A percentile compares a stretch with the other conserved stretches of the same genome.
Conservation (phyloP, 306 rosid species). For the Heteromeles arbutifolia region DNA sequence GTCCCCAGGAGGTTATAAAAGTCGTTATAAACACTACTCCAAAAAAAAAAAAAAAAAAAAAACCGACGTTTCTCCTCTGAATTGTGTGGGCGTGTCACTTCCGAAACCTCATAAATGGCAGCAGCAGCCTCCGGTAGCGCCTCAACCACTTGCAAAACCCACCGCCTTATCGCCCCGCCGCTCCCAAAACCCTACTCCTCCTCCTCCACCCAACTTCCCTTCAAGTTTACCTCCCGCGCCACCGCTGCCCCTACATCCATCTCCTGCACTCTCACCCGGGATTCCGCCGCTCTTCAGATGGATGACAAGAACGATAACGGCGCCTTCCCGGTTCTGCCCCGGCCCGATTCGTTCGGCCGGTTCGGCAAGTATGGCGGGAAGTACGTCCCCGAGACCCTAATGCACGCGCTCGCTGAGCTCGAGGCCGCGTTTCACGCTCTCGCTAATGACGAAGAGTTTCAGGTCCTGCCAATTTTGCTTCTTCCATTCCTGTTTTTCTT, state of each 20-base stretch:
- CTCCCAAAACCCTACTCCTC: slow-evolving; percentile 24
- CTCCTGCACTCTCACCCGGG: slow-evolving; percentile 45
- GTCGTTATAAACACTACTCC: too few relatives aligned
- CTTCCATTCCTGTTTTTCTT: neutral
- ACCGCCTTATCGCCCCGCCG: slow-evolving; percentile 4
- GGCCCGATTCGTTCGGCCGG: slow-evolving; percentile 90
- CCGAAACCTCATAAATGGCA: neutral
- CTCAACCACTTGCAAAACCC: slow-evolving; percentile 20
- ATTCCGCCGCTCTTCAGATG: slow-evolving; percentile 29
- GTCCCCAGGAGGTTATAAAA: neutral
- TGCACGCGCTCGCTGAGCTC: slow-evolving; percentile 84
- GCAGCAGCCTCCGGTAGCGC: slow-evolving; percentile 1
- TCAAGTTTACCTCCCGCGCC: slow-evolving; percentile 27
- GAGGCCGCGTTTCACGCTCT: slow-evolving; percentile 70
- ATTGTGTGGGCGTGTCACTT: neutral
- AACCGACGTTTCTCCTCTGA: neutral
- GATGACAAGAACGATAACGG: slow-evolving; percentile 24
- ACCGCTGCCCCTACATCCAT: slow-evolving; percentile 28
- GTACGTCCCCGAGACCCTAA: slow-evolving; percentile 91
- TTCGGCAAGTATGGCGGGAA: slow-evolving; percentile 90
- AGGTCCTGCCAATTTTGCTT: slow-evolving; percentile 36
- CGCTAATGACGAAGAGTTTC: slow-evolving; percentile 56
- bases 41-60: too few relatives aligned
- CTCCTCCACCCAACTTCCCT: slow-evolving; percentile 32
- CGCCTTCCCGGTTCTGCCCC: slow-evolving; percentile 14